Evolutionary conservation across 2,329 filamentous ascomycete species (phyloP), one percentile per base, ranked within the genome.

Genomic region (Penicillium palitans): DNA sequence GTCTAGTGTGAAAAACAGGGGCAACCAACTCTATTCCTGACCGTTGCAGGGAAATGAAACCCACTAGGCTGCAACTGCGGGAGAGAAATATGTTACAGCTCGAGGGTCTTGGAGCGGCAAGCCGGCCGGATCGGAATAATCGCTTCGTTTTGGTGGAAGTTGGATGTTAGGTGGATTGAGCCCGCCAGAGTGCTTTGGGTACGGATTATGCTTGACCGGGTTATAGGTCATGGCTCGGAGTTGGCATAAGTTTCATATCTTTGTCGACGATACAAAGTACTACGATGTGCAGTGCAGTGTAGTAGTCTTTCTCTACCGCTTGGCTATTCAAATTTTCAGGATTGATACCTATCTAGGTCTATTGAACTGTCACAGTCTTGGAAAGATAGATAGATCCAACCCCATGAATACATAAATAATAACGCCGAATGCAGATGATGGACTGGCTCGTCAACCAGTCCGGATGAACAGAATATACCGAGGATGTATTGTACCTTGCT

Each of bases 91-190:
- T 45, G 48, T 57, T 31, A 45, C 41, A 40, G 7, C 44, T 37
- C 9, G 49, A 51, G 19, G 24, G 40, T 25, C 10, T n/a, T 40
- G 17, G 37, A 39, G 37, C 49, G 54, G 54, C 54, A 60, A 50
- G 35, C 54, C 54, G 58, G 44, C 58, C 35, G 31, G 29, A 50
- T 60, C 31, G 58, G 48, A 60, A 60, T 55, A 24, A 39, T 42
- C 7, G 21, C 33, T 19, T 35, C 27, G 33, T 24, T 50, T 52
- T n/a, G 35, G 44, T 49, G 41, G 25, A 53, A 17, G 41, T 41
- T 33, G 13, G 41, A 17, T 39, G 17, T n/a, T 3, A 15, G 13
- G 15, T 25, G 9, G 24, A 25, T 45, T 2, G 10, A 19, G 29
- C 29, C 17, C 9, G 25, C 17, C 42, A 17, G 8, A 29, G 10